Evolutionary conservation across 83 land plant species (phyloP), one percentile per base, ranked within the genome.

Genomic region (Diphasiastrum complanatum): DNA sequence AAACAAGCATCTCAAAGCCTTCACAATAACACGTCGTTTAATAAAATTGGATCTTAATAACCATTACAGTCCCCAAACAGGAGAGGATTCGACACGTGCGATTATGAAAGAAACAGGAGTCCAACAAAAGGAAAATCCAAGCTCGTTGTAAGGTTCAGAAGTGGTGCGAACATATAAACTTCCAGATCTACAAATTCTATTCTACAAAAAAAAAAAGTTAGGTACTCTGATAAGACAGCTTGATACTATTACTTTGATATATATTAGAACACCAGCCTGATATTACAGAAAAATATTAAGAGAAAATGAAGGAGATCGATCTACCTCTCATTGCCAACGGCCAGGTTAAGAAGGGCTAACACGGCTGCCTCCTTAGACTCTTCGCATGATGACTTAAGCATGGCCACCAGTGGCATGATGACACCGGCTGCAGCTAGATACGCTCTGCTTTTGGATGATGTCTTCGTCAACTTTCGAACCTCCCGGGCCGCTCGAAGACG

Each of bases 321-420:
- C n/a, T 35, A 80, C 83, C 80, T 31, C 32, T 81, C 81, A 51
- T 81, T 77, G 54, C 79, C 60, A 18, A 66, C 79, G n/a, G 85
- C 85, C 43, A 84, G 68, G 41, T 81, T 84, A 51, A 84, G 77
- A 18, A 84, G 59, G 6, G 87, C 87, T 27, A 81, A 71, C 23
- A 84, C 62, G 32, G 77, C 64, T 16, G 81, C 71, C 58, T 84
- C 81, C 29, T 66, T 18, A 10, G 77, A 70, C 49, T 72, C 72
- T 47, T 12, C 26, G 24, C 68, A 61, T 6, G 67, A 31, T 27
- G 70, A 72, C 12, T 45, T 22, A 24, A 84, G 79, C 87, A 81
- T 81, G 63, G 68, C 55, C 10, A 84, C 66, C 2, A 83, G 78
- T 0, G 87, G 87, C 33, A 36, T 67, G 23, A 83, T 54, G 16